phyloP scores from a whole-genome alignment of 2,329 filamentous ascomycete genomes.

The Rhinocladiella mackenziei region DNA sequence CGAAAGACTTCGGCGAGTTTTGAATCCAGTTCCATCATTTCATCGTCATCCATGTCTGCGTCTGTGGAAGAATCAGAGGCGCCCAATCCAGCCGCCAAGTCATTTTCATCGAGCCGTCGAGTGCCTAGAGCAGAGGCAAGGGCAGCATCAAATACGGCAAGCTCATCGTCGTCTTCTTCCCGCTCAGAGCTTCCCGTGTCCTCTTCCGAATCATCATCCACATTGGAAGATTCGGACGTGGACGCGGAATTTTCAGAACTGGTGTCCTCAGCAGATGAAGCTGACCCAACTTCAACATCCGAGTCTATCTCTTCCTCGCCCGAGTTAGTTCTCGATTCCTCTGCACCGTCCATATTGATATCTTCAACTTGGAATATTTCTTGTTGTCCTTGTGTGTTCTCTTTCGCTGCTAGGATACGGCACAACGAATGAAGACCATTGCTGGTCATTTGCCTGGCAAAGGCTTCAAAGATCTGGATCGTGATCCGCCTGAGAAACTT shows the following conservation, averaged over 20 bases:
- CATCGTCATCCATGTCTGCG: slow-evolving; percentile 87
- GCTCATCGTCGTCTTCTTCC: slow-evolving; percentile 47
- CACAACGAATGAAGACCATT: slow-evolving; percentile 65
- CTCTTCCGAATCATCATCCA: slow-evolving; percentile 44
- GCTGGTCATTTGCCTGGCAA: slow-evolving; percentile 68
- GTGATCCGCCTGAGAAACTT: slow-evolving; percentile 80
- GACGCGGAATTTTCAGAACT: slow-evolving; percentile 33
- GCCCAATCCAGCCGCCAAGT: slow-evolving; percentile 54
- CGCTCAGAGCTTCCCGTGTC: slow-evolving; percentile 41
- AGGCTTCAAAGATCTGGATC: slow-evolving; percentile 80
- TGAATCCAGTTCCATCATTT: slow-evolving; percentile 85
- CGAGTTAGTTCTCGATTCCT: slow-evolving; percentile 40
- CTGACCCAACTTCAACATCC: slow-evolving; percentile 38
- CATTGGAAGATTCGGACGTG: slow-evolving; percentile 46
- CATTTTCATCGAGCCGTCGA: slow-evolving; percentile 55
- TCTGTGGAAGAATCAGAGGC: slow-evolving; percentile 53
- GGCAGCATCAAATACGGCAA: slow-evolving; percentile 66
- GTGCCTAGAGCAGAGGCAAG: slow-evolving; percentile 75
- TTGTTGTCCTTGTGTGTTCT: slow-evolving; percentile 77
- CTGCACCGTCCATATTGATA: slow-evolving; percentile 54
- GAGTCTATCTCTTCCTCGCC: slow-evolving; percentile 39
- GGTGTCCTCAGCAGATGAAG: slow-evolving; percentile 30
- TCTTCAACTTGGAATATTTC: slow-evolving; percentile 74
- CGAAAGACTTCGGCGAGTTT: slow-evolving; percentile 83
- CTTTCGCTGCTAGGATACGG: slow-evolving; percentile 67